phyloP scores from a whole-genome alignment of 345 rosid genomes.

The Eucalyptus fibrosa region DNA sequence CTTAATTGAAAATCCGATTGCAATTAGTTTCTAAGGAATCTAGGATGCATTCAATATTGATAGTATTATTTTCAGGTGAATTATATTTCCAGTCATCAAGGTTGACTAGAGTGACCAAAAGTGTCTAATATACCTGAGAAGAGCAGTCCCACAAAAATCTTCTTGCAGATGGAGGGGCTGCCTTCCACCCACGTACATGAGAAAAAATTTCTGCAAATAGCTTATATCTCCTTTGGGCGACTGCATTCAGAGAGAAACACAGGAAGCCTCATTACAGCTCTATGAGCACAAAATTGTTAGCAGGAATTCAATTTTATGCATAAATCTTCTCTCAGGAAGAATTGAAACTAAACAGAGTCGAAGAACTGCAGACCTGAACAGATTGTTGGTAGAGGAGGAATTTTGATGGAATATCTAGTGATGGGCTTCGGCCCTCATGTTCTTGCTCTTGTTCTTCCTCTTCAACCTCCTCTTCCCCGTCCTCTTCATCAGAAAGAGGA shows the following conservation, averaged over 20 bases:
- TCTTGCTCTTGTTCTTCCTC: conserved; percentile 4
- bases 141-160: conserved; percentile 96
- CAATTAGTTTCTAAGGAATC: not conserved
- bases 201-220: conserved; percentile 79
- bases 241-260: conserved; percentile 18
- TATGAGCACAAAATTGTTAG: not conserved
- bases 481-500: conserved; percentile 1
- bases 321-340: not conserved
- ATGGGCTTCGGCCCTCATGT: conserved; percentile 2
- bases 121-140: conserved; percentile 38
- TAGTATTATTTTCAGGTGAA: not conserved
- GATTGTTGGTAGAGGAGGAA: conserved; percentile 82
- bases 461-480: not conserved
- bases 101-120: not conserved
- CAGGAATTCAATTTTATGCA: not conserved
- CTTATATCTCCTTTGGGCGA: conserved; percentile 90
- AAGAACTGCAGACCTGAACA: conserved; percentile 33
- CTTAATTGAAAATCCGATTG: not conserved
- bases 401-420: conserved; percentile 51
- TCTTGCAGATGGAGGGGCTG: conserved; percentile 84
- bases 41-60: not conserved
- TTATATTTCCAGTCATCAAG: not conserved
- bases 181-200: conserved; percentile 75
- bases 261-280: not conserved
- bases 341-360: not conserved